Evolutionary conservation across 331 rosid genomes (phyloP).

Genomic region (Ulmus americana): DNA sequence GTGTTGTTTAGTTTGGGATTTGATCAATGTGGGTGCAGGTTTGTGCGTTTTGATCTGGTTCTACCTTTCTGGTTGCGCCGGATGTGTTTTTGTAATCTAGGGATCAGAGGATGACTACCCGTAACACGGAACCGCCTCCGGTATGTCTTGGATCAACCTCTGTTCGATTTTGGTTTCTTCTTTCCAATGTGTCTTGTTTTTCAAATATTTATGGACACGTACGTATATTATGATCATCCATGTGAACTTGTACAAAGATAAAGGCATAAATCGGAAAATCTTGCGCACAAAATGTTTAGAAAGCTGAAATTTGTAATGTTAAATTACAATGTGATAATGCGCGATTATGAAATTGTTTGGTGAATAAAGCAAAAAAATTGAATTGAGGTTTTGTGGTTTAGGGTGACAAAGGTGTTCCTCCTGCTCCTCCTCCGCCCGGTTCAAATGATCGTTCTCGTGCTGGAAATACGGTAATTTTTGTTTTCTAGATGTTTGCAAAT

Average conservation of each 20-base stretch:
- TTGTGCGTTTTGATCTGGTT: conserved; percentile 2
- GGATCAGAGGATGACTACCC: conserved; percentile 64
- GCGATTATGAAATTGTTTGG: not conserved
- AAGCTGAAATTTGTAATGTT: not conserved
- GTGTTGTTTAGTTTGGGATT: conserved; percentile 23
- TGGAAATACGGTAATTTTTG: conserved; percentile 52
- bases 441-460: conserved; percentile 33
- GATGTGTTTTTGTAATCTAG: conserved; percentile 48
- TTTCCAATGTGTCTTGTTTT: not conserved
- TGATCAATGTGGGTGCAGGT: conserved; percentile 31
- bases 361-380: not conserved
- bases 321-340: not conserved
- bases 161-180: not conserved
- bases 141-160: conserved; percentile 20
- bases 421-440: conserved; percentile 48
- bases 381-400: conserved; percentile 28
- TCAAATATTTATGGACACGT: not conserved
- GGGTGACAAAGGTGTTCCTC: conserved; percentile 48
- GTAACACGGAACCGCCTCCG: conserved; percentile 48
- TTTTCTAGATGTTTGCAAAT: conserved; percentile 16
- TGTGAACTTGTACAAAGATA: not conserved
- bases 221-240: not conserved
- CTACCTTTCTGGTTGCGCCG: conserved; percentile 28
- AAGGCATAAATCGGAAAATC: not conserved
- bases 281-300: not conserved